These are phyloP conservation scores for Haplosporangium gracile DNA, from an alignment of 192 early-diverging fungal species.

Conservation along the genomic window DNA sequence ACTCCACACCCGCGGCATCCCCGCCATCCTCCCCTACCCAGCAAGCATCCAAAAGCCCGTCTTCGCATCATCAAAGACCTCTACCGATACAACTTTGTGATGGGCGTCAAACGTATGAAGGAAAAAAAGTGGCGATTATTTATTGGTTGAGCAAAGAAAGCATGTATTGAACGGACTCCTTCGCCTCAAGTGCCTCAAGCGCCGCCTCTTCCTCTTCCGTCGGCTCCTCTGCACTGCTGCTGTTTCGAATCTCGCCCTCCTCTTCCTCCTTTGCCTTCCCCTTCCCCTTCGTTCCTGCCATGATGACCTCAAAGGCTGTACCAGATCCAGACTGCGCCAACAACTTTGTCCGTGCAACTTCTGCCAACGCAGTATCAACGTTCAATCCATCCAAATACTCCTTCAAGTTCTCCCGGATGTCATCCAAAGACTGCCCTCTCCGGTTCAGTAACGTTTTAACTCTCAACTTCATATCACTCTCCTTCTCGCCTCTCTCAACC, in stretches of 20 bases:
- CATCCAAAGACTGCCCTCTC: conserved; percentile 59
- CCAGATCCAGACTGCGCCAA: conserved; percentile 28
- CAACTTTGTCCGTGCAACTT: conserved; percentile 43
- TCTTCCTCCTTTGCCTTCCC: conserved; percentile 6
- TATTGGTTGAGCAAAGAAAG: conserved; percentile 19
- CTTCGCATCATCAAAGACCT: not conserved
- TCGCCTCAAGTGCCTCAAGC: conserved; percentile 42
- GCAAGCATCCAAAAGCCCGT: not conserved
- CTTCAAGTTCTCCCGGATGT: conserved; percentile 60
- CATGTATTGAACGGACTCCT: conserved; percentile 47
- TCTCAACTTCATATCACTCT: conserved; percentile 55
- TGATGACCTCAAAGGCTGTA: conserved; percentile 4
- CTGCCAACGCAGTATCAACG: conserved; percentile 41
- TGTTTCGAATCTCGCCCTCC: conserved; percentile 27
- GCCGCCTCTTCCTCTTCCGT: conserved; percentile 37
- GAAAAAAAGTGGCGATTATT: not conserved
- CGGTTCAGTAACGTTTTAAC: conserved; percentile 57
- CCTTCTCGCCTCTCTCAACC: conserved; percentile 3
- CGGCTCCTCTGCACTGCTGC: not conserved
- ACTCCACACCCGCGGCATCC: not conserved
- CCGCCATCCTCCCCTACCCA: not conserved
- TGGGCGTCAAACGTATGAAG: no score
- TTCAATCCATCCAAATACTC: conserved; percentile 45
- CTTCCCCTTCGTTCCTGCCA: not conserved
- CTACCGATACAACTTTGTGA: not conserved